phyloP scores from a whole-genome alignment of 2,329 filamentous ascomycete species.

The Trichoderma harzianum region DNA sequence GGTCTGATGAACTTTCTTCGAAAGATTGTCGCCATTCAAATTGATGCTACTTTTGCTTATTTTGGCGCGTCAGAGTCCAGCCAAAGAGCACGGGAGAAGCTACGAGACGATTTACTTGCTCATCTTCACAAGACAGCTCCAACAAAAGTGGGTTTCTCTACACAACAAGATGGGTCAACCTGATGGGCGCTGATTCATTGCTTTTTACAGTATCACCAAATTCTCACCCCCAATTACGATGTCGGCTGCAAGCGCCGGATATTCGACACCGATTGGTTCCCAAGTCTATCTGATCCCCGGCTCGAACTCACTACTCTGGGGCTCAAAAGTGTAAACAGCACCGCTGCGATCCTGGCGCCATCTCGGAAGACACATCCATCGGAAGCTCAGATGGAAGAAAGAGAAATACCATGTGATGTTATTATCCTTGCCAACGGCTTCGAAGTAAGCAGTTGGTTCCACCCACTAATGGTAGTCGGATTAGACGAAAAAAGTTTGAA shows the following conservation, averaged over 20 bases:
- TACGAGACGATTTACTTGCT: not conserved
- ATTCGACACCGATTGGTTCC: not conserved
- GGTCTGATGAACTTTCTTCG: not conserved
- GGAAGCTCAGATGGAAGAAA: not conserved
- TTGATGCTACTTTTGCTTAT: not conserved
- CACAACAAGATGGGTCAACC: not conserved
- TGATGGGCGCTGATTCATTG: not conserved
- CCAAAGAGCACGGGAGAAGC: not conserved
- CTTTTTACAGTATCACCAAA: not conserved
- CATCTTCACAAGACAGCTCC: not conserved
- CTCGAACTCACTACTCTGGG: not conserved
- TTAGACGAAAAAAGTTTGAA: not conserved
- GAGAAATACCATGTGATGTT: not conserved
- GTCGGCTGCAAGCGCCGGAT: not conserved
- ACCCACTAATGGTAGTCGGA: not conserved
- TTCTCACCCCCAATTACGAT: not conserved
- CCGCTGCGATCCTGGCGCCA: not conserved
- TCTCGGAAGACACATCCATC: not conserved
- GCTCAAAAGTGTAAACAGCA: not conserved
- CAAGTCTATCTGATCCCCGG: not conserved
- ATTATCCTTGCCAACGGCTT: not conserved
- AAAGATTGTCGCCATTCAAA: not conserved
- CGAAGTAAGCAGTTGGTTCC: not conserved
- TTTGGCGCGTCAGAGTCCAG: not conserved
- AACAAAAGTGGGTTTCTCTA: not conserved